Conservation (phyloP, 495 filamentous ascomycete species). For the Aspergillus homomorphus region DNA sequence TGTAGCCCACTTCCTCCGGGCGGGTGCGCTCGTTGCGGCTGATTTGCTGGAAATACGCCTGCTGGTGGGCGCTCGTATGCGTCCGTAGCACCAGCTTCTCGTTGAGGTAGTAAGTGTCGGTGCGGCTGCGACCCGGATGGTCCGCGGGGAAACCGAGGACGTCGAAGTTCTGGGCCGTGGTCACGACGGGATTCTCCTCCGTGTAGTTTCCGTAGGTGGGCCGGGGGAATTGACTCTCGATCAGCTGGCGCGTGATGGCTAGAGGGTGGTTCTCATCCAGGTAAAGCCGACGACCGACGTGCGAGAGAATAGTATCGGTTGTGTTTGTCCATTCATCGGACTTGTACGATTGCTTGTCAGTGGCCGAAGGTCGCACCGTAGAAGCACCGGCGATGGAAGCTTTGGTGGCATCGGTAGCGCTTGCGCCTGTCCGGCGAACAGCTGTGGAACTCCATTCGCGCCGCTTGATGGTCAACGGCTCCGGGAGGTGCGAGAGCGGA, state of each 20-base stretch:
- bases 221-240: conserved; percentile 81
- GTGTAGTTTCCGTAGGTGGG: conserved; percentile 75
- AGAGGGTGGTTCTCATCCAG: conserved; percentile 86
- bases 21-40: conserved; percentile 41
- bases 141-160: conserved; percentile 84
- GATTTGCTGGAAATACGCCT: conserved; percentile 70
- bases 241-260: conserved; percentile 82
- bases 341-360: conserved; percentile 61
- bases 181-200: conserved; percentile 77
- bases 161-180: conserved; percentile 87
- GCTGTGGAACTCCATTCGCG: conserved; percentile 39
- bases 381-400: conserved; percentile 13
- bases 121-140: conserved; percentile 82
- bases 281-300: conserved; percentile 73
- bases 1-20: conserved; percentile 72
- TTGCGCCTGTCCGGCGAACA: conserved; percentile 26
- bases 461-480: conserved; percentile 6
- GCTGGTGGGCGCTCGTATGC: conserved; percentile 91
- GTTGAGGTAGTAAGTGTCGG: conserved; percentile 97
- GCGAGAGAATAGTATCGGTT: conserved; percentile 67
- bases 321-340: conserved; percentile 86
- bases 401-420: conserved; percentile 5
- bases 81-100: conserved; percentile 79
- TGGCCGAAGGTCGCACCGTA: conserved; percentile 25
- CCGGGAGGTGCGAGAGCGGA: conserved; percentile 23